Base-by-base conservation (phyloP, 2,329 filamentous ascomycete genomes). In the Fusarium circinatum region DNA sequence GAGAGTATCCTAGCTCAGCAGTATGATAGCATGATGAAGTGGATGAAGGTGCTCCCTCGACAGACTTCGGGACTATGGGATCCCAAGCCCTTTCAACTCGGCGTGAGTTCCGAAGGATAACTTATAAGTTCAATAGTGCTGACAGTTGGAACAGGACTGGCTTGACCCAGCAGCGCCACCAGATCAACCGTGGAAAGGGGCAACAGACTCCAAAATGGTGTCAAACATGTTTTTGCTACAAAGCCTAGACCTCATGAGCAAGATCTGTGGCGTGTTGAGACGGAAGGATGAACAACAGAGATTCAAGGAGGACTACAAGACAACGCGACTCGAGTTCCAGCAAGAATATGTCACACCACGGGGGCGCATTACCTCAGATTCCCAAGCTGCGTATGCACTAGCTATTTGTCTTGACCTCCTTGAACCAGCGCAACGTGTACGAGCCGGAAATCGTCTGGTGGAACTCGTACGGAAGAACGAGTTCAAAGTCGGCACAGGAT, bases 181-280 rank as follows among this genome's bases (percentile, higher is more conserved):
- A 14, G 32, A 56, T 11, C 24, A 77, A 78, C 81, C 85, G 0
- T 82, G 79, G 17, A 73, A 71, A 17, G 83, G 82, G 3, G 82
- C 80, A 2, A 87, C 85, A 1, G 78, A 82, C 45, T 75, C 79
- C 4, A 78, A 78, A 32, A 80, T 84, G 11, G 84, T 86, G 2
- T 83, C 84, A 5, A 84, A 87, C 58, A 84, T 84, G 15, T 87
- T 85, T 71, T 80, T 86, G 8, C 80, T 85, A 4, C 82, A 83
- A 42, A 82, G 85, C 11, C 83, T 84, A 0, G 73, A 77, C 11
- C 60, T 85, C 0, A 78, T 85, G 11, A 76, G 78, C 9, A 76
- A 81, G 48, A 59, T 8, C 22, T 60, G 57, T 60, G 45, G 57
- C 44, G 26, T 60, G 13, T 4, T 60, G 9, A 36, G 57, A 14